Percentiles rank a stretch among this genome's conserved stretches.
phyloP scores from a whole-genome alignment of 176 grass and related monocot species.

The Cymbopogon citratus region DNA sequence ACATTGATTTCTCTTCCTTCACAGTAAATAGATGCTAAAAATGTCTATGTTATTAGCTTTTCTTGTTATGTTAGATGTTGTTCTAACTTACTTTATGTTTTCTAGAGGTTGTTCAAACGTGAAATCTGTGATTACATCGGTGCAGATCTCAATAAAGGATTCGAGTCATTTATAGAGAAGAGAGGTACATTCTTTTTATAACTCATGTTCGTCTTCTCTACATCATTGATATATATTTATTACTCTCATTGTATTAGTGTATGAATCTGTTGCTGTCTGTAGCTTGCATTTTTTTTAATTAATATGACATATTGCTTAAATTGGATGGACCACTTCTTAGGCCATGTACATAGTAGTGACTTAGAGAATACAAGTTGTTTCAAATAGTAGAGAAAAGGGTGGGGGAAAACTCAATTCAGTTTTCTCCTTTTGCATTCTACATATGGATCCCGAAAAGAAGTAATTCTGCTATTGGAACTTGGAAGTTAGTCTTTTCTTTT shows the following conservation, averaged over 20 bases:
- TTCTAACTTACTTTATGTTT: slow-evolving; percentile 33
- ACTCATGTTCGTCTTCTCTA: not conserved
- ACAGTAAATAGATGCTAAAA: not conserved
- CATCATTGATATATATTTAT: slow-evolving; percentile 9
- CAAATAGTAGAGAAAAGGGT: slow-evolving; percentile 10
- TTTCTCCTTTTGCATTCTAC: slow-evolving; percentile 8
- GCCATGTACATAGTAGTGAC: not conserved
- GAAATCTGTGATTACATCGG: slow-evolving; percentile 72
- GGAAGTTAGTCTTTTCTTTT: not conserved
- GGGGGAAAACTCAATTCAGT: not conserved
- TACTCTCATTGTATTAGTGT: not conserved
- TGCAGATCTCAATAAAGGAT: slow-evolving; percentile 86
- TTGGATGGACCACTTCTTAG: slow-evolving; percentile 6
- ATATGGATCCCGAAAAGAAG: slow-evolving; percentile 6
- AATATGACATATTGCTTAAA: slow-evolving; percentile 6
- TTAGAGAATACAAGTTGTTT: slow-evolving; percentile 6
- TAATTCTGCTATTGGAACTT: slow-evolving; percentile 24
- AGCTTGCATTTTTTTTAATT: not conserved
- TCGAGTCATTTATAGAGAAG: slow-evolving; percentile 86
- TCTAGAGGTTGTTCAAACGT: slow-evolving; percentile 95
- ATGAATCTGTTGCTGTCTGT: slow-evolving; percentile 14
- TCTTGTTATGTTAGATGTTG: not conserved
- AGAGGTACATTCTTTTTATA: slow-evolving; percentile 55
- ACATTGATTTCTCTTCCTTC: slow-evolving; percentile 29
- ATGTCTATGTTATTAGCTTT: slow-evolving; percentile 1